Evolutionary conservation across 352 stramenopile genomes (phyloP), one percentile per base, ranked within the genome.

Genomic region (Pythium scleroteichum): DNA sequence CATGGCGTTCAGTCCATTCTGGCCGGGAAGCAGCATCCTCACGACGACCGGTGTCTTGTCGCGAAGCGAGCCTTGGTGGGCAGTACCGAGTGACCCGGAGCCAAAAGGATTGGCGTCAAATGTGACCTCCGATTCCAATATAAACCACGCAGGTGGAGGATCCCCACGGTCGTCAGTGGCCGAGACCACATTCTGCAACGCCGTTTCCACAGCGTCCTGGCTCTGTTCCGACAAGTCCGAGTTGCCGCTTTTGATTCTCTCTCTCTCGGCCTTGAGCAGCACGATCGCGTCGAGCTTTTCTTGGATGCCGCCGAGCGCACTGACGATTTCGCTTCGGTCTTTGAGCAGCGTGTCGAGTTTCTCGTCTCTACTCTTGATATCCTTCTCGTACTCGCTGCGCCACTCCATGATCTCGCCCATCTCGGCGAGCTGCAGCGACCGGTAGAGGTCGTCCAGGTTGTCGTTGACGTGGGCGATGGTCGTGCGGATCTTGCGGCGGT

Each of bases 241-340:
- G 20, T 6, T 17, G 44, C 44, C 44, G 44, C 20, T 26, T 23
- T 35, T 27, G 44, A 50, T 50, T 26, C 29, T 50, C 19, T 50
- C 44, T 23, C 26, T 5, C 44, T 16, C 44, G 44, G 20, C 44
- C 44, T 50, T 50, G 44, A 50, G 44, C 20, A 50, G 20, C 9
- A 50, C 44, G 8, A 20, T 50, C 44, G 19, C 29, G 22, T 50
- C 44, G 8, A 50, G 44, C 44, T 33, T 32, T 32, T 50, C 20
- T 23, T 26, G 44, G n/a, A 14, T 4, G 4, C 44, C 44, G 19
- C 44, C 9, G 2, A 50, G 44, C 22, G 26, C 44, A 0, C 29
- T 26, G 22, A 50, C 5, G 7, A 50, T 23, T 13, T 50, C 44
- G 5, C 8, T 13, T 3, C 20, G 26, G 44, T 50, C n/a, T 9